Base-by-base conservation (phyloP, 202 grass and related monocot genomes). In the Schoenoplectus triqueter region DNA sequence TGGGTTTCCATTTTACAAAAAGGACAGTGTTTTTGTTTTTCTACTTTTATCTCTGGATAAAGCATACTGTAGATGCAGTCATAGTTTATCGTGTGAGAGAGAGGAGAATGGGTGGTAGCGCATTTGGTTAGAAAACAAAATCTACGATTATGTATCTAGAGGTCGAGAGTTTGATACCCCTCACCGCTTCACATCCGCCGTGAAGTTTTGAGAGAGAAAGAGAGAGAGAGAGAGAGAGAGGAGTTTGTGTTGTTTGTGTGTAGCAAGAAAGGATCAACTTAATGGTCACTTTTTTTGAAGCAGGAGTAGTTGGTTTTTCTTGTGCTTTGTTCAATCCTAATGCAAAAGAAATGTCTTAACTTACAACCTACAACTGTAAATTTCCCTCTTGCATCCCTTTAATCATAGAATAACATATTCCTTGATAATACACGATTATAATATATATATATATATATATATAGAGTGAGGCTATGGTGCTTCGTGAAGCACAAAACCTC, bases 41-140 rank as follows among this genome's bases (percentile, higher is more conserved):
- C 50, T 67, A 17, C 47, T 83, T 41, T 70, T 68, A 70, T 45
- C 80, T 70, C 81, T 83, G 81, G 6, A 52, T 70, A 83, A 83
- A 83, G 81, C 51, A 20, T 83, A 69, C 81, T 83, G 65, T 57
- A 70, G 54, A 64, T 83, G 65, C 81, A 83, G 64, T 83, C 64
- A 83, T 83, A 54, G 81, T 83, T 47, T 70, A 64, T 69, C 80
- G 80, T 83, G 64, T n/a, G n/a, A n/a, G n/a, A n/a, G n/a, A n/a
- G n/a, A n/a, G n/a, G n/a, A n/a, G n/a, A n/a, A n/a, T n/a, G n/a
- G n/a, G n/a, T n/a, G n/a, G n/a, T n/a, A n/a, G n/a, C n/a, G n/a
- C n/a, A n/a, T n/a, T n/a, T n/a, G n/a, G n/a, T n/a, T n/a, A n/a
- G n/a, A n/a, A n/a, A n/a, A n/a, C n/a, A n/a, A n/a, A n/a, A n/a